Percentiles rank a stretch among this genome's conserved stretches.
Evolutionary conservation across 2,329 filamentous ascomycete genomes (phyloP).

Genomic region (Leptographium flavum): DNA sequence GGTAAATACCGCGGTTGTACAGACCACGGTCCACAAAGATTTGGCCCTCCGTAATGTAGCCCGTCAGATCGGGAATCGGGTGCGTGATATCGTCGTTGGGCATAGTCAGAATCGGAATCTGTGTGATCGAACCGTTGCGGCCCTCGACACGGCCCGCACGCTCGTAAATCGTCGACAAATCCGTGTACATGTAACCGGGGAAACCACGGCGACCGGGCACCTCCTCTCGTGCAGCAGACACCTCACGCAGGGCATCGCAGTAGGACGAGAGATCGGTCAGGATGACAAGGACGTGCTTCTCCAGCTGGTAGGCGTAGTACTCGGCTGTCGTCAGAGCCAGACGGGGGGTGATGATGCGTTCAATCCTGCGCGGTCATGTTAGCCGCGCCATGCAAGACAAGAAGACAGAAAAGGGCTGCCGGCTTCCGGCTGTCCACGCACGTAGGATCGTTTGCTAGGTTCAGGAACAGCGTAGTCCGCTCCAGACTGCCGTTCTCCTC

Average conservation of each 20-base stretch:
- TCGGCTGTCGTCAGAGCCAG: constrained; percentile 95
- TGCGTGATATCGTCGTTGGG: constrained; percentile 99
- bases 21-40: constrained; percentile 93
- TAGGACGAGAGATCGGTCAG: constrained; percentile 96
- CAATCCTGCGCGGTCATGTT: constrained; percentile 49
- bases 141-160: constrained; percentile 94
- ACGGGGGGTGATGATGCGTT: constrained; percentile 98
- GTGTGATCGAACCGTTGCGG: constrained; percentile 95
- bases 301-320: constrained; percentile 98
- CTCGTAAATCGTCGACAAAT: constrained; percentile 99
- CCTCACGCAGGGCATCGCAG: constrained; percentile 97
- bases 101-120: constrained; percentile 98
- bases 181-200: constrained; percentile 99
- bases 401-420: neutral
- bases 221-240: constrained; percentile 95
- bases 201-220: constrained; percentile 98
- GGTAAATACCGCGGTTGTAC: constrained; percentile 94
- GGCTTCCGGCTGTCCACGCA: constrained; percentile 44
- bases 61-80: constrained; percentile 95
- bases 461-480: constrained; percentile 92
- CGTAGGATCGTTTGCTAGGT: constrained; percentile 98
- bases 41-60: constrained; percentile 98
- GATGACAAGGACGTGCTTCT: constrained; percentile 99
- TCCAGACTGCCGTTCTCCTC: constrained; percentile 99
- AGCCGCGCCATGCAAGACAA: neutral